Percentiles rank a stretch among this genome's conserved stretches.
phyloP scores from a whole-genome alignment of 73 alveolate genomes.

The Paramecium tetraurelia region DNA sequence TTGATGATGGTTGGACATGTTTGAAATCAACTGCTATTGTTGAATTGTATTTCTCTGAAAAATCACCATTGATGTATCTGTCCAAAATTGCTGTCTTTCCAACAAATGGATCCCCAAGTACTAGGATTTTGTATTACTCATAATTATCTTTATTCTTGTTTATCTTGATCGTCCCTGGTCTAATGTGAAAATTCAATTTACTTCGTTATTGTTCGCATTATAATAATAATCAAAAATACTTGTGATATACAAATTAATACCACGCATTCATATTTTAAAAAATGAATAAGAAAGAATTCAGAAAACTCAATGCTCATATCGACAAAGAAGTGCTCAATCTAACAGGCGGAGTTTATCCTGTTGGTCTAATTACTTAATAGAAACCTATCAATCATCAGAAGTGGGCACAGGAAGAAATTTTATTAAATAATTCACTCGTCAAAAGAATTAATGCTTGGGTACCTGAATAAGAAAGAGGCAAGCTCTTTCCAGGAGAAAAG shows the following conservation, averaged over 20 bases:
- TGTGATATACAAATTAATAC: not conserved
- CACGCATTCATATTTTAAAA: not conserved
- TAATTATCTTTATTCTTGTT: not conserved
- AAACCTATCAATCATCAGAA: not conserved
- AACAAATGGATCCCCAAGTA: conserved; percentile 48
- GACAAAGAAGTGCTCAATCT: conserved; percentile 60
- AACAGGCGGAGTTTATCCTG: conserved; percentile 59
- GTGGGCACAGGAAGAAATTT: conserved; percentile 41
- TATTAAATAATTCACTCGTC: not conserved
- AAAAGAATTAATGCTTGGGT: conserved; percentile 51
- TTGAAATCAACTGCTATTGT: conserved; percentile 63
- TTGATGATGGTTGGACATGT: conserved; percentile 4
- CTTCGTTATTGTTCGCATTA: not conserved
- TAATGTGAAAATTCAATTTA: not conserved
- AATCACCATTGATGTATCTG: conserved; percentile 30
- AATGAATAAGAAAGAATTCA: conserved; percentile 22
- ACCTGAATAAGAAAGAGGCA: conserved; percentile 32
- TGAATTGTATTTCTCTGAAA: conserved; percentile 23
- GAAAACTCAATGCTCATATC: not conserved
- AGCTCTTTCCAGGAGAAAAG: conserved; percentile 56
- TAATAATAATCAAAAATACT: not conserved
- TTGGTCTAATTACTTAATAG: not conserved
- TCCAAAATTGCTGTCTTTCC: conserved; percentile 42
- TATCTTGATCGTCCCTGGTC: conserved; percentile 17
- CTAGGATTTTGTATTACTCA: conserved; percentile 10